Conservation (phyloP, 139 green algal genomes). For the Spirogloea muscicola region DNA sequence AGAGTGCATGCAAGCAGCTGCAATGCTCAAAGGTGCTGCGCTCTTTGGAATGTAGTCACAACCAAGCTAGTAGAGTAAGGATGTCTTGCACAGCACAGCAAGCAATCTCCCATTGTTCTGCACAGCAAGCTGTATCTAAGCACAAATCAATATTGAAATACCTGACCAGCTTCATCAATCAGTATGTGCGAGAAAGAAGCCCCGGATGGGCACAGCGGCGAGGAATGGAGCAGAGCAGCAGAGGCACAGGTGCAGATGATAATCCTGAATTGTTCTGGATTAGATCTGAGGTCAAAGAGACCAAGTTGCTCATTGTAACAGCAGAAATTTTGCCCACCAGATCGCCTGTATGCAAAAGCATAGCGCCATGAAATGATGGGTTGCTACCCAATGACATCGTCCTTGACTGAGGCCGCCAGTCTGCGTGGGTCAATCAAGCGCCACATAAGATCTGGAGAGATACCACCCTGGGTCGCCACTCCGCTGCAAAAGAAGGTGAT, state of each 20-base stretch:
- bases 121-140: background rate
- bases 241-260: slow-evolving; percentile 35
- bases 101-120: background rate
- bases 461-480: slow-evolving; percentile 6
- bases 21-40: background rate
- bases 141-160: slow-evolving; percentile 23
- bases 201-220: background rate
- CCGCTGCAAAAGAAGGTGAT: slow-evolving; percentile 20
- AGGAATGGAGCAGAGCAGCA: slow-evolving; percentile 6
- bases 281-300: slow-evolving; percentile 12
- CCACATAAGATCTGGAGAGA: slow-evolving; percentile 14
- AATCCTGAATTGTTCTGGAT: slow-evolving; percentile 6
- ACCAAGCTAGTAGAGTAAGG: background rate
- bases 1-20: background rate
- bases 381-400: slow-evolving; percentile 15
- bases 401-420: slow-evolving; percentile 23
- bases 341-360: background rate
- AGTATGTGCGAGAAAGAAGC: slow-evolving; percentile 29
- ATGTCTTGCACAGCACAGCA: background rate
- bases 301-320: slow-evolving; percentile 17
- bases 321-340: slow-evolving; percentile 23
- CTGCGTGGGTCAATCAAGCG: slow-evolving; percentile 27
- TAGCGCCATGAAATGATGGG: background rate
- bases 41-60: background rate
- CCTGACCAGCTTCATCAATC: slow-evolving; percentile 34